phyloP scores from a whole-genome alignment of 805 yeast species.

The Candida pseudofarinosa region DNA sequence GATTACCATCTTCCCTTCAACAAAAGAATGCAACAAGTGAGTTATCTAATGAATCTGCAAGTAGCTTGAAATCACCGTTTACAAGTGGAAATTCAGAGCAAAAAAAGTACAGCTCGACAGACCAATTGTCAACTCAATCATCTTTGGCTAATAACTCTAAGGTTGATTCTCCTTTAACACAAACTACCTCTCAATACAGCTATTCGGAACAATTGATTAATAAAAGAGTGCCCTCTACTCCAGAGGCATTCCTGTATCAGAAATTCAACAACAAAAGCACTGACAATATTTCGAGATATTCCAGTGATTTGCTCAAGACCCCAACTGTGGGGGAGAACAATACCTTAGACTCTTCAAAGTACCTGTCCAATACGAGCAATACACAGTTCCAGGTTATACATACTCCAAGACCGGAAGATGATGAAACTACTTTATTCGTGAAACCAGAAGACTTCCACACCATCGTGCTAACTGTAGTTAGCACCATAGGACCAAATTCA shows the following conservation, averaged over 20 bases:
- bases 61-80: background rate
- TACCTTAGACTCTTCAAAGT: background rate
- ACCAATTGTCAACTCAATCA: conserved; percentile 1
- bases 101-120: background rate
- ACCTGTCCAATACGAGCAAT: background rate
- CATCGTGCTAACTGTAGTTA: conserved; percentile 43
- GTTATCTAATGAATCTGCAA: background rate
- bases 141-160: background rate
- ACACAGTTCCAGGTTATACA: conserved; percentile 10
- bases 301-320: background rate
- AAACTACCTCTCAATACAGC: background rate
- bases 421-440: conserved; percentile 48
- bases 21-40: conserved; percentile 5
- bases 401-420: conserved; percentile 26
- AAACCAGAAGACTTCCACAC: conserved; percentile 58
- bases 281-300: background rate
- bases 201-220: background rate
- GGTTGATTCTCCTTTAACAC: background rate
- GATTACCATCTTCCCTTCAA: conserved; percentile 27
- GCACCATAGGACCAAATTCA: conserved; percentile 36
- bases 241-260: conserved; percentile 1
- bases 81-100: background rate
- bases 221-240: background rate
- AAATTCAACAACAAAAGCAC: background rate
- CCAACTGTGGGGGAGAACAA: background rate